Percentiles rank a stretch among this genome's conserved stretches.
Conservation (phyloP, 768 basidiomycete species). For the Xerocomellus intermedius region DNA sequence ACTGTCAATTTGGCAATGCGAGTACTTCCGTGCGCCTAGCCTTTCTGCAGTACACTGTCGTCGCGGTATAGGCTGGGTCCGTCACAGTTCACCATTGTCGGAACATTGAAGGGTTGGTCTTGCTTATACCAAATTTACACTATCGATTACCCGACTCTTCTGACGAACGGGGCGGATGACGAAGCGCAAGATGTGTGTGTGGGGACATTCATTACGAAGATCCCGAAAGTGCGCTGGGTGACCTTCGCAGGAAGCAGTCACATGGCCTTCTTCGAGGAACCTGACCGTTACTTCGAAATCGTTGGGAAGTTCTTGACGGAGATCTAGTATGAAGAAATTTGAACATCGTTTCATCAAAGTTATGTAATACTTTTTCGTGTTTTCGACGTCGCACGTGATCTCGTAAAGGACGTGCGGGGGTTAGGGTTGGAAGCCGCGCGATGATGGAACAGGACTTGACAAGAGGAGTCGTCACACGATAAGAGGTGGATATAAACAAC, state of each 20-base stretch:
- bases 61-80: conserved; percentile 12
- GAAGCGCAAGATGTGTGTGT: conserved; percentile 36
- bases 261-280: too few relatives aligned
- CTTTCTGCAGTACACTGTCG: not conserved
- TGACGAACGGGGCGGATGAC: conserved; percentile 40
- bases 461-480: too few relatives aligned
- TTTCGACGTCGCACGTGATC: not conserved
- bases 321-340: too few relatives aligned
- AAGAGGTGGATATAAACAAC: too few relatives aligned
- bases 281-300: too few relatives aligned
- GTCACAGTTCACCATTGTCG: conserved; percentile 40
- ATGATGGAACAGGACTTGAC: too few relatives aligned
- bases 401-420: too few relatives aligned
- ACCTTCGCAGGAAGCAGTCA: too few relatives aligned
- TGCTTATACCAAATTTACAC: conserved; percentile 43
- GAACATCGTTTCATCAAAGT: too few relatives aligned
- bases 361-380: not conserved
- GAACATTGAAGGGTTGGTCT: conserved; percentile 46
- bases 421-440: too few relatives aligned
- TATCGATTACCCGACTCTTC: conserved; percentile 39
- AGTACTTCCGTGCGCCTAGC: conserved; percentile 1
- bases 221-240: conserved; percentile 37
- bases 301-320: too few relatives aligned
- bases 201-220: conserved; percentile 33
- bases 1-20: conserved; percentile 36